phyloP scores from a whole-genome alignment of 1,284 basidiomycete genomes.

The Neonothopanus nambi region DNA sequence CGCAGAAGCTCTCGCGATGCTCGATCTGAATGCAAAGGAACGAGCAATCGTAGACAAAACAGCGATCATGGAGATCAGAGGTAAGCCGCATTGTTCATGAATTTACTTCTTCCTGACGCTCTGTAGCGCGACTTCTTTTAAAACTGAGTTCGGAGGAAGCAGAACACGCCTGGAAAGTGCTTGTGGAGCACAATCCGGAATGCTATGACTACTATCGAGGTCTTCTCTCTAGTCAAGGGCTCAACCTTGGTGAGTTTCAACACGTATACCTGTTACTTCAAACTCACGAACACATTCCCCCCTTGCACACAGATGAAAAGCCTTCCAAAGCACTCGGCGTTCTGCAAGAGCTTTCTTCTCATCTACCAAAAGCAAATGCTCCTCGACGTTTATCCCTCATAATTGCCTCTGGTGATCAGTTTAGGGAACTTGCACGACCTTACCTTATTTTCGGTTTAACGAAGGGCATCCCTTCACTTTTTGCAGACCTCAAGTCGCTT shows the following conservation, averaged over 20 bases:
- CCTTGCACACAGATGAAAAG: slow-evolving; percentile 44
- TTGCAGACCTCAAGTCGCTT: slow-evolving; percentile 89
- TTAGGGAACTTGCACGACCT: slow-evolving; percentile 63
- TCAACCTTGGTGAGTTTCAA: slow-evolving; percentile 59
- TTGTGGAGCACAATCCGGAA: slow-evolving; percentile 89
- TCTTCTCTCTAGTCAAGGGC: slow-evolving; percentile 66
- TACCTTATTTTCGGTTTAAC: slow-evolving; percentile 78
- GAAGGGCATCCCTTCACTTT: slow-evolving; percentile 93
- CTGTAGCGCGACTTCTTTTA: slow-evolving; percentile 69
- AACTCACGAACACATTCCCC: background rate
- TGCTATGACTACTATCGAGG: slow-evolving; percentile 80
- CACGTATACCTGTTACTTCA: background rate
- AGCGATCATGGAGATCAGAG: slow-evolving; percentile 71
- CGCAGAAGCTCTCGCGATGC: slow-evolving; percentile 58
- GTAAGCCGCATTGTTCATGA: slow-evolving; percentile 36
- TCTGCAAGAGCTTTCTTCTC: slow-evolving; percentile 60
- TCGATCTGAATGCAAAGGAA: slow-evolving; percentile 69
- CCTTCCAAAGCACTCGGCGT: slow-evolving; percentile 56
- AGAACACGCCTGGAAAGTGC: slow-evolving; percentile 73
- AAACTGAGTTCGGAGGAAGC: slow-evolving; percentile 71
- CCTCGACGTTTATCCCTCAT: slow-evolving; percentile 75
- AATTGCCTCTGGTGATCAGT: slow-evolving; percentile 61
- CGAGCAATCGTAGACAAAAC: slow-evolving; percentile 72
- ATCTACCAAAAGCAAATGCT: slow-evolving; percentile 69
- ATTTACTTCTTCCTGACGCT: slow-evolving; percentile 18